Evolutionary conservation across 208 protist genomes (phyloP).

Genomic region (Crithidia expoeki): DNA sequence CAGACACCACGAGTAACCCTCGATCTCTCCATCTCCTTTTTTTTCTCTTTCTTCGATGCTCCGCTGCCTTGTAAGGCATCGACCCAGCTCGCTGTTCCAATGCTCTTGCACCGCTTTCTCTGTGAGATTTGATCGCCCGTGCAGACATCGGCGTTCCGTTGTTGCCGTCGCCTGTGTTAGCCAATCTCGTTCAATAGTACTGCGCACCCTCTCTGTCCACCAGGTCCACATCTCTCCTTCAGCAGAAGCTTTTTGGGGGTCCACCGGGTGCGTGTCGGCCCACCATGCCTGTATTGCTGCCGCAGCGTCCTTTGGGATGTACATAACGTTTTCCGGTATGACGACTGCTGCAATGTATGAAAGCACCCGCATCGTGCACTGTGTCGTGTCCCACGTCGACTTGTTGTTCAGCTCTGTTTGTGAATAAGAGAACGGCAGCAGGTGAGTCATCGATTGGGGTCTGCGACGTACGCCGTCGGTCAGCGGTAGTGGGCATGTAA

Average conservation of each 20-base stretch:
- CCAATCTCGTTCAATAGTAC: background rate
- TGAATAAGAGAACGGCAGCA: background rate
- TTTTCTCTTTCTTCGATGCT: background rate
- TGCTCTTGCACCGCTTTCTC: background rate
- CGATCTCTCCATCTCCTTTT: background rate
- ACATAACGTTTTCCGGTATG: conserved; percentile 14
- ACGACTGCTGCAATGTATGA: conserved; percentile 17
- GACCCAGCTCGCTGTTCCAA: conserved; percentile 17
- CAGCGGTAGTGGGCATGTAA: background rate
- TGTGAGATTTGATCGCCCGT: background rate
- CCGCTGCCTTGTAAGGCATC: background rate
- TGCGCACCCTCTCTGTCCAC: background rate
- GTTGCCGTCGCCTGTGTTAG: background rate
- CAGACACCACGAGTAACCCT: background rate
- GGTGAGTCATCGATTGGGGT: background rate
- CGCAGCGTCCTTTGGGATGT: background rate
- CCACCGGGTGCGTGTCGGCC: background rate
- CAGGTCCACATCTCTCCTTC: conserved; percentile 1
- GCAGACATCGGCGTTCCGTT: background rate
- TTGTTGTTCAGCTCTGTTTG: background rate
- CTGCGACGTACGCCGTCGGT: conserved; percentile 3
- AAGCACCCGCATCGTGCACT: background rate
- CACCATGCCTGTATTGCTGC: conserved; percentile 5
- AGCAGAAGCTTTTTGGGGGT: background rate
- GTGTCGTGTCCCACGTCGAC: background rate